Percentiles rank a stretch among this genome's conserved stretches.
Conservation (phyloP, 495 filamentous ascomycete species). For the Viridothelium virens region DNA sequence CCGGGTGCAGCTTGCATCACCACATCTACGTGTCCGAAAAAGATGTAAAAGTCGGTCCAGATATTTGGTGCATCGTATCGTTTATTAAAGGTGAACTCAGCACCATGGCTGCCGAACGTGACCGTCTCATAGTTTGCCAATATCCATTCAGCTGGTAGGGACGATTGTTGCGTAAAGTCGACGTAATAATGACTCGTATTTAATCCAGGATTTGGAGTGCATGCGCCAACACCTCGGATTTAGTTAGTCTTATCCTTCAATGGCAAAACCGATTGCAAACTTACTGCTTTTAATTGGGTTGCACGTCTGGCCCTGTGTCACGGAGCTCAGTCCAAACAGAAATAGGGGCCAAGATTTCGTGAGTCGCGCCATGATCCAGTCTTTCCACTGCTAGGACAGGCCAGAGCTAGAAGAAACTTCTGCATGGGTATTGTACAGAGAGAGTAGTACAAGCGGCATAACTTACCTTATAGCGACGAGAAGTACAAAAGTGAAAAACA, state of each 20-base stretch:
- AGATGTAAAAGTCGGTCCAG: slow-evolving; percentile 61
- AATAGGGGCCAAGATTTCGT: background rate
- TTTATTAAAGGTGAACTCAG: slow-evolving; percentile 7
- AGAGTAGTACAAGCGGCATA: background rate
- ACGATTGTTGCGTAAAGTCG: slow-evolving; percentile 55
- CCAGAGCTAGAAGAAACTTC: no score
- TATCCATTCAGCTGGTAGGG: slow-evolving; percentile 45
- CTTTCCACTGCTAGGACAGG: background rate
- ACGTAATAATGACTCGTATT: slow-evolving; percentile 43
- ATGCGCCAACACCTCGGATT: slow-evolving; percentile 29
- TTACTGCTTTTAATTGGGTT: background rate
- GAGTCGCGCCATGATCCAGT: background rate
- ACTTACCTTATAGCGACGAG: background rate
- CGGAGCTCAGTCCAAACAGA: background rate
- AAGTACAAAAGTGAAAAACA: background rate
- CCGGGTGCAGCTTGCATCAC: slow-evolving; percentile 65
- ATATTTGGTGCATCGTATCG: slow-evolving; percentile 5
- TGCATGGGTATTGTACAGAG: background rate
- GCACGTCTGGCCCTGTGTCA: background rate
- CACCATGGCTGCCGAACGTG: slow-evolving; percentile 36
- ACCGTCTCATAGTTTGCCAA: slow-evolving; percentile 49
- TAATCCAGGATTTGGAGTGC: slow-evolving; percentile 59
- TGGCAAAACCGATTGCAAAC: background rate
- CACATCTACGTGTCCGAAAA: slow-evolving; percentile 67
- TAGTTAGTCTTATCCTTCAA: background rate